phyloP scores from a whole-genome alignment of 2,329 filamentous ascomycete genomes.

The Monilinia aucupariae region DNA sequence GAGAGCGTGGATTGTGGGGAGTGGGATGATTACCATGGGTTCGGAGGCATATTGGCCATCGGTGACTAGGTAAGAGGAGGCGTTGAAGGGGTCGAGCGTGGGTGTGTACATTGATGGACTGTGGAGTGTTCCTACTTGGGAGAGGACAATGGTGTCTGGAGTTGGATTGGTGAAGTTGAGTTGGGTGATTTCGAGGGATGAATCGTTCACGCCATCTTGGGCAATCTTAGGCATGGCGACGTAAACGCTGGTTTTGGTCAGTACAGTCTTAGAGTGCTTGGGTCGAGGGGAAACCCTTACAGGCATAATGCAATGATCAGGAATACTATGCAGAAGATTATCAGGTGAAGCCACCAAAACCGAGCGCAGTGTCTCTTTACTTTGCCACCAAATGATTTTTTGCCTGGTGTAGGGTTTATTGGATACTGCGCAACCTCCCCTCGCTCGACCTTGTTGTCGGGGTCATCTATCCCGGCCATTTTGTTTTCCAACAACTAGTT shows the following conservation, averaged over 20 bases:
- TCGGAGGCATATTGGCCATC: conserved; percentile 33
- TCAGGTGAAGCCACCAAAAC: conserved; percentile 51
- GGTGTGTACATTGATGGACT: conserved; percentile 49
- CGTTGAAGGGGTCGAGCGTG: conserved; percentile 48
- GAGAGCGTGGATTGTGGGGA: conserved; percentile 33
- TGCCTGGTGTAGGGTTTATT: not conserved
- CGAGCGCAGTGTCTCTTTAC: conserved; percentile 34
- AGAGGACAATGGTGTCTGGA: conserved; percentile 44
- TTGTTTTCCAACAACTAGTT: not conserved
- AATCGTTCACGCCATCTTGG: conserved; percentile 48
- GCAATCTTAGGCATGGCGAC: conserved; percentile 55
- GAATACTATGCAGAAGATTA: conserved; percentile 45
- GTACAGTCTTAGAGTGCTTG: not conserved
- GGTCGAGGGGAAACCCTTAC: conserved; percentile 38
- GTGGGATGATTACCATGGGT: conserved; percentile 29
- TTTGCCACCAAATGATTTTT: conserved; percentile 22
- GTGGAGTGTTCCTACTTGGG: conserved; percentile 44
- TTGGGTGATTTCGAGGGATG: conserved; percentile 45
- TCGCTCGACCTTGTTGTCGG: conserved; percentile 12
- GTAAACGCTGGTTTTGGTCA: conserved; percentile 42
- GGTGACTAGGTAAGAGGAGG: conserved; percentile 42
- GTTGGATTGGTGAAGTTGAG: conserved; percentile 47
- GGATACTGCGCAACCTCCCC: conserved; percentile 8
- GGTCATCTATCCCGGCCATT: conserved; percentile 6
- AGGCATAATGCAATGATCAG: conserved; percentile 51